Conservation (phyloP, 306 rosid genomes). For the Vigna angularis region DNA sequence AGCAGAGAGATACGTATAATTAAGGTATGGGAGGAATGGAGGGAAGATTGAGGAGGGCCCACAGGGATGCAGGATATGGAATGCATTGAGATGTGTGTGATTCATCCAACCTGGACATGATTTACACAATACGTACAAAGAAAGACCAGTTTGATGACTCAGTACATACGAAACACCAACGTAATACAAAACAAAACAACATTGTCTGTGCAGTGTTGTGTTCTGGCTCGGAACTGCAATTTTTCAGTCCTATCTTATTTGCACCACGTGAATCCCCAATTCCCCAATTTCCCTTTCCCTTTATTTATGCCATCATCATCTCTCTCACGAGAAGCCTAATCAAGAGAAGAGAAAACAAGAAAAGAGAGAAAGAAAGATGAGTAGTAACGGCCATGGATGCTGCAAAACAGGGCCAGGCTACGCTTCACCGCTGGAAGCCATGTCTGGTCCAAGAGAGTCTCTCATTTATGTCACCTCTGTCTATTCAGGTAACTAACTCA, state of each 20-base stretch:
- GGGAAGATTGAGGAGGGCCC: no score
- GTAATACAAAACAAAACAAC: background rate
- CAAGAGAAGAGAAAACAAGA: no score
- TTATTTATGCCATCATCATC: background rate
- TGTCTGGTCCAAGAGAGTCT: slow-evolving; percentile 85
- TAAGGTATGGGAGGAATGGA: no score
- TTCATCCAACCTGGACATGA: slow-evolving; percentile 21
- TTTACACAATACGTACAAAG: background rate
- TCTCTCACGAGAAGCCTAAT: no score
- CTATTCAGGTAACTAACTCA: slow-evolving; percentile 61
- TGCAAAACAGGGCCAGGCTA: slow-evolving; percentile 87
- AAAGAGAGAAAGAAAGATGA: background rate
- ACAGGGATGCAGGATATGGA: no score
- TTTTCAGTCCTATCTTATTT: background rate
- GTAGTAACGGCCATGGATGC: slow-evolving; percentile 44
- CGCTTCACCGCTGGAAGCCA: slow-evolving; percentile 78
- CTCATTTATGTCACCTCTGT: slow-evolving; percentile 80
- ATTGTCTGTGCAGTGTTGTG: background rate
- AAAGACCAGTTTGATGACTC: background rate
- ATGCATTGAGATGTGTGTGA: background rate
- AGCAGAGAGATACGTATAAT: no score
- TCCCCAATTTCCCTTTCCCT: no score
- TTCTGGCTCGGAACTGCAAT: background rate
- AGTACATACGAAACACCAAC: background rate
- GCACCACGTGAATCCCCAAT: background rate